Conservation (phyloP, 164 flowering plant species). For the Berberis vulgaris region DNA sequence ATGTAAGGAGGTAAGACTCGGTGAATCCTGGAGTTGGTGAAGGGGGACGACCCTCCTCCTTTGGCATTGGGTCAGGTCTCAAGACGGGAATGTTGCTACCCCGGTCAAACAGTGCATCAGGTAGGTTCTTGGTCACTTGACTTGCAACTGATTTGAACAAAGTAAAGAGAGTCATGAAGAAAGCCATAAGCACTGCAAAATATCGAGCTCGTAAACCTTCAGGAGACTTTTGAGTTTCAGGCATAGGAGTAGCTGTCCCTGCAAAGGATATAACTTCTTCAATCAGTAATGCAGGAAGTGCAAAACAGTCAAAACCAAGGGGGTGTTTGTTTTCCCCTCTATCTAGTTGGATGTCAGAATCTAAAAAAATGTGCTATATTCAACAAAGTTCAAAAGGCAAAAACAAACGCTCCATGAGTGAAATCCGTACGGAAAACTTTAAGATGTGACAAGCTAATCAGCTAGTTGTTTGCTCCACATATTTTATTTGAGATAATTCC, state of each 20-base stretch:
- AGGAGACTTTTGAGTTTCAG: constrained; percentile 27
- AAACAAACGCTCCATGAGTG: too few species aligned
- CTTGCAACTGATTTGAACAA: constrained; percentile 34
- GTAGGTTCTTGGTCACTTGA: constrained; percentile 41
- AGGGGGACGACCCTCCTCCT: constrained; percentile 50
- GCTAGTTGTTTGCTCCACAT: too few species aligned
- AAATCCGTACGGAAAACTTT: too few species aligned
- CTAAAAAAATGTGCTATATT: too few species aligned
- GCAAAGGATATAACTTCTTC: constrained; percentile 9
- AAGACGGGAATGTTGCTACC: constrained; percentile 19
- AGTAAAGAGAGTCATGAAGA: constrained; percentile 49
- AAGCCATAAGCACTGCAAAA: constrained; percentile 39
- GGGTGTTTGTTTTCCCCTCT: too few species aligned
- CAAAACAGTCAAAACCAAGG: too few species aligned
- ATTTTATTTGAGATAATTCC: too few species aligned
- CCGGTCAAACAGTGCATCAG: constrained; percentile 15
- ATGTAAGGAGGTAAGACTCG: constrained; percentile 36
- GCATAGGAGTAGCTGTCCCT: constrained; percentile 27
- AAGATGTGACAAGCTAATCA: too few species aligned
- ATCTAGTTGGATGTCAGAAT: too few species aligned
- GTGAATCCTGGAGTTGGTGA: constrained; percentile 43
- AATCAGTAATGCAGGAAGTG: not conserved
- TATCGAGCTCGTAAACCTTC: constrained; percentile 37
- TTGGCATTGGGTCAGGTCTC: constrained; percentile 16
- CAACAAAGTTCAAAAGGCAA: too few species aligned